These are phyloP conservation scores for peach (Prunus persica) DNA, from an alignment of 306 rosid genomes.

Conservation along the genomic window DNA sequence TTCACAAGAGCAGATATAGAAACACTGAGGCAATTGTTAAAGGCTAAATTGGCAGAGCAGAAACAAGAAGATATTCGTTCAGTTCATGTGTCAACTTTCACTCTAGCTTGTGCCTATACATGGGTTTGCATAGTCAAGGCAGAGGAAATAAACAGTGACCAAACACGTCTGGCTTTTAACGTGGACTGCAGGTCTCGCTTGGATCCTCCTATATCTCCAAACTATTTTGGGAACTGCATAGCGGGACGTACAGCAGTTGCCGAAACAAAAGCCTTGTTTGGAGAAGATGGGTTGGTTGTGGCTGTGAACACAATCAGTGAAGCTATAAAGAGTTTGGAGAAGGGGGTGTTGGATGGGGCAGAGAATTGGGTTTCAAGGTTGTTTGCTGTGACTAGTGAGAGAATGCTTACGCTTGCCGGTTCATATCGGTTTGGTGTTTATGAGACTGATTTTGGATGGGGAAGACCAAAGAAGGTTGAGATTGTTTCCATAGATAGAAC, in stretches of 20 bases:
- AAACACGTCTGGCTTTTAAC: neutral
- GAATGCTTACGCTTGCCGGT: too few relatives aligned
- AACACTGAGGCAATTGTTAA: neutral
- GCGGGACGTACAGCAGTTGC: neutral
- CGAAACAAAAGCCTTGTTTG: neutral
- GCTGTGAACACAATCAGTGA: too few relatives aligned
- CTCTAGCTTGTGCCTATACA: too few relatives aligned
- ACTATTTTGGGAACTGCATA: neutral
- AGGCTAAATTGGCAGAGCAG: neutral
- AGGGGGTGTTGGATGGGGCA: too few relatives aligned
- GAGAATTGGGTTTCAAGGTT: too few relatives aligned
- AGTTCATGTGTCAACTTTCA: neutral
- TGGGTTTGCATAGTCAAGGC: neutral
- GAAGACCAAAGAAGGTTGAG: too few relatives aligned
- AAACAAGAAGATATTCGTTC: neutral
- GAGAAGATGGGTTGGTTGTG: too few relatives aligned
- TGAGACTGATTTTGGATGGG: too few relatives aligned
- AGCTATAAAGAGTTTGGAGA: too few relatives aligned
- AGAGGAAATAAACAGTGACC: neutral
- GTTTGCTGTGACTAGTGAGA: too few relatives aligned
- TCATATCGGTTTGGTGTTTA: too few relatives aligned
- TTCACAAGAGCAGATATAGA: constrained; percentile 2
- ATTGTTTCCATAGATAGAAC: too few relatives aligned
- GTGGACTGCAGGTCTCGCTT: neutral
- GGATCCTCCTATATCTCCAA: neutral